Percentiles rank a stretch among this genome's conserved stretches.
These are phyloP conservation scores for Podospora bellae-mahoneyi DNA, from an alignment of 495 filamentous ascomycete genomes.

Conservation along the genomic window DNA sequence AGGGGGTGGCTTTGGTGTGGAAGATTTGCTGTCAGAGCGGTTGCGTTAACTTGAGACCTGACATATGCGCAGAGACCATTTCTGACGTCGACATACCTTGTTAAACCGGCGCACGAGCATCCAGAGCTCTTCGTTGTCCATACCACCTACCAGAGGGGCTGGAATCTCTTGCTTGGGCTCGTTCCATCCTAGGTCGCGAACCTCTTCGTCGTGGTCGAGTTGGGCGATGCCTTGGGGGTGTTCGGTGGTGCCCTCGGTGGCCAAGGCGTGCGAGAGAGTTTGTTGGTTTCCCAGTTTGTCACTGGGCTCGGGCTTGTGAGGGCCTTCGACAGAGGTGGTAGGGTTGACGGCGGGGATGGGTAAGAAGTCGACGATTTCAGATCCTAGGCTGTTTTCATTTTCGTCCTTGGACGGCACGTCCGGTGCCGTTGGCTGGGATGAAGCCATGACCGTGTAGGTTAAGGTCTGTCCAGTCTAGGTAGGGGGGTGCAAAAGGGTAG, in stretches of 20 bases:
- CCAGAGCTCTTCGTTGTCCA: conserved; percentile 85
- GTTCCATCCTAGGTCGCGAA: conserved; percentile 73
- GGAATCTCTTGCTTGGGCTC: conserved; percentile 56
- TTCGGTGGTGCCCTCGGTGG: conserved; percentile 31
- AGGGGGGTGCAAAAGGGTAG: too few species aligned
- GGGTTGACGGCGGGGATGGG: conserved; percentile 36
- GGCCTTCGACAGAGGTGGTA: conserved; percentile 8
- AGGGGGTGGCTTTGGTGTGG: conserved; percentile 68
- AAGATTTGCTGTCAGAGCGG: conserved; percentile 67
- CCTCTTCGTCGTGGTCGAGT: conserved; percentile 39
- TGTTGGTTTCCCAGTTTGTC: conserved; percentile 28
- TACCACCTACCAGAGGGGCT: conserved; percentile 62
- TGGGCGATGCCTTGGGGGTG: conserved; percentile 34
- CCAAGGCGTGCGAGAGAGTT: conserved; percentile 39
- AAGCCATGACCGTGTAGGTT: neutral
- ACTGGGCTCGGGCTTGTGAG: conserved; percentile 22
- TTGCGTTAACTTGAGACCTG: neutral
- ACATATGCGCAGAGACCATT: neutral
- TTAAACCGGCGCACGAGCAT: conserved; percentile 76
- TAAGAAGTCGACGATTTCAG: conserved; percentile 32
- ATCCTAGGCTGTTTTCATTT: conserved; percentile 26
- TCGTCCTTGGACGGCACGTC: conserved; percentile 6
- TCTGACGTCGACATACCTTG: conserved; percentile 52
- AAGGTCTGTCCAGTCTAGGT: neutral
- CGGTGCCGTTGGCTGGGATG: neutral